A percentile compares a stretch with the other conserved stretches of the same genome.
Evolutionary conservation across 148 eudicot genomes (phyloP).

Genomic region (Vaccinium vitisidaea): DNA sequence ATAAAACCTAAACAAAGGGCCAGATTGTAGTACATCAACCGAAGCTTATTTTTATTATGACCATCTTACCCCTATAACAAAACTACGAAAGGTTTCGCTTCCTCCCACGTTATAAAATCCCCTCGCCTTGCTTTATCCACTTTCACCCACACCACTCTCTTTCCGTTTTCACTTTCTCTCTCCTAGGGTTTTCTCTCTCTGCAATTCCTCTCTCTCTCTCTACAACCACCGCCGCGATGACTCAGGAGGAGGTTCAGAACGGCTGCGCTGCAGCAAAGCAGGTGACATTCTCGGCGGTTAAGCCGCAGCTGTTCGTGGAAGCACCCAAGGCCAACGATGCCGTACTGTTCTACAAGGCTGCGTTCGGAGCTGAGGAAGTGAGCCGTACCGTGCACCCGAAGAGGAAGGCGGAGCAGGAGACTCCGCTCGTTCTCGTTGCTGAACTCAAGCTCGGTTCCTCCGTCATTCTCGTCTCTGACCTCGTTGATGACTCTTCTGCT

Average conservation of each 20-base stretch:
- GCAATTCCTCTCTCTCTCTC: conserved; percentile 1
- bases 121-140: not conserved
- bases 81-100: conserved; percentile 43
- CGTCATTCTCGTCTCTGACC: conserved; percentile 56
- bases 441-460: conserved; percentile 66
- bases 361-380: conserved; percentile 84
- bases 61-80: conserved; percentile 15
- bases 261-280: conserved; percentile 29
- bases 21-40: not conserved
- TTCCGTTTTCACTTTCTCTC: not conserved
- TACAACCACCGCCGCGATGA: conserved; percentile 30
- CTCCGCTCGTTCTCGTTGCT: conserved; percentile 43
- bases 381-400: conserved; percentile 57
- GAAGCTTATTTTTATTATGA: not conserved
- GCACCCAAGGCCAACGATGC: conserved; percentile 71
- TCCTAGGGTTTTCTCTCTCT: conserved; percentile 10
- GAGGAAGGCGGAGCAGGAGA: conserved; percentile 88
- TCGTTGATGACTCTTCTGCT: conserved; percentile 43
- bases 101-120: conserved; percentile 42
- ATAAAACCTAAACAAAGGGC: not conserved
- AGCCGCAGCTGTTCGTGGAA: conserved; percentile 60
- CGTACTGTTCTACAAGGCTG: conserved; percentile 77
- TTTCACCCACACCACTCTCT: not conserved
- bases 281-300: conserved; percentile 50
- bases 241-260: conserved; percentile 45